Conservation (phyloP, 2,329 filamentous ascomycete genomes). For the Pseudogymnoascus sp. region DNA sequence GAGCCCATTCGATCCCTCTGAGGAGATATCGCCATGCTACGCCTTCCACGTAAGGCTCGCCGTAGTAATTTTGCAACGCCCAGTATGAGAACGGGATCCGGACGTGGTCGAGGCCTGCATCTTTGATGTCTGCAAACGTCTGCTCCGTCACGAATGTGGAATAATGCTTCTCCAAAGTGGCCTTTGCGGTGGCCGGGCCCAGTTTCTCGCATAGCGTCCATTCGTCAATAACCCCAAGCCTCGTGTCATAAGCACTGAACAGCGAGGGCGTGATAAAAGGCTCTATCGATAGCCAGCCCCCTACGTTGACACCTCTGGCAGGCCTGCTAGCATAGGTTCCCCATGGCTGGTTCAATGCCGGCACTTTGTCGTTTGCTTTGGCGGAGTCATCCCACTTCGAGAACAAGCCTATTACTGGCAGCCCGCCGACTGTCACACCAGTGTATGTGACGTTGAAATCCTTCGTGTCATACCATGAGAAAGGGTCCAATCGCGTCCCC, state of each 20-base stretch:
- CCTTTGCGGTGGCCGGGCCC: conserved; percentile 53
- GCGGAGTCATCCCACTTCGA: conserved; percentile 78
- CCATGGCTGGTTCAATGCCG: conserved; percentile 67
- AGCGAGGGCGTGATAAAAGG: conserved; percentile 93
- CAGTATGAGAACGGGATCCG: conserved; percentile 94
- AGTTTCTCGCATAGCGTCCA: conserved; percentile 69
- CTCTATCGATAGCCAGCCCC: conserved; percentile 89
- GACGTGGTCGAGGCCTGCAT: conserved; percentile 91
- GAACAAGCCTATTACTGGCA: conserved; percentile 87
- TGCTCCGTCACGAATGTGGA: conserved; percentile 77
- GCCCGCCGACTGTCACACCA: conserved; percentile 68
- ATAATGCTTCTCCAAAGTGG: conserved; percentile 82
- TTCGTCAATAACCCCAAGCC: conserved; percentile 71
- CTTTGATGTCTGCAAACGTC: conserved; percentile 75
- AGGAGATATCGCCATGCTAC: conserved; percentile 91
- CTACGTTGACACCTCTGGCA: conserved; percentile 83
- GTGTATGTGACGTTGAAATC: conserved; percentile 97
- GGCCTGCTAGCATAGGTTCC: conserved; percentile 68
- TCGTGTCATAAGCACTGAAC: conserved; percentile 48
- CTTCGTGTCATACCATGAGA: conserved; percentile 76
- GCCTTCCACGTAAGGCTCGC: conserved; percentile 79
- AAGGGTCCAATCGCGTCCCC: conserved; percentile 78
- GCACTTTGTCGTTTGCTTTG: conserved; percentile 70
- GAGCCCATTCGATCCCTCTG: conserved; percentile 84
- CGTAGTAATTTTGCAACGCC: conserved; percentile 78